Evolutionary conservation across 1,284 basidiomycete species (phyloP), one percentile per base, ranked within the genome.

Genomic region (Chalciporus sp.): DNA sequence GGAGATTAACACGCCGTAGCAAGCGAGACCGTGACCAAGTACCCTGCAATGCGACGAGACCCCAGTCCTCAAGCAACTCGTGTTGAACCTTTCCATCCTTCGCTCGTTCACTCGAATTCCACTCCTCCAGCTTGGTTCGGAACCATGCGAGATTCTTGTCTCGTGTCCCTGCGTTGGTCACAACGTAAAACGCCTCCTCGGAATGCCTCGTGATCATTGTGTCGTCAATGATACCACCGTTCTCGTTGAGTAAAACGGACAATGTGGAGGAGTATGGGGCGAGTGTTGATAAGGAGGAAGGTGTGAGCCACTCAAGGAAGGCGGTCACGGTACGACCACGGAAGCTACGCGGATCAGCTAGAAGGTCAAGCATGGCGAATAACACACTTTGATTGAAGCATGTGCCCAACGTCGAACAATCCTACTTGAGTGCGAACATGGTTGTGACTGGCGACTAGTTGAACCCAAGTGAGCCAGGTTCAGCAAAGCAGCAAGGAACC

Each of bases 331-430:
- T 84, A 28, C 83, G 76, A 3, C 93, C 93, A 35, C 83, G 85
- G 76, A 95, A 93, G 28, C 67, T 68, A 51, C 27, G 48, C 42
- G 40, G 41, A 42, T 35, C 3, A 28, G 23, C 26, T 7, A 26
- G 11, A 27, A 42, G 2, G 2, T 17, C 12, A 40, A 19, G 14
- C 23, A 60, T 88, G 56, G 7, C 49, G 51, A 54, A 55, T 40
- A 31, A 40, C 73, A 37, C 62, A 90, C 89, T 84, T 88, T 53
- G 89, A 87, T 73, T 95, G 93, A 35, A 93, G 90, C 96, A 99
- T 99, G 75, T 99, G 96, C 29, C 94, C 93, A 33, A 99, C 97
- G 69, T 99, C 96, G 71, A 99, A 99, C 27, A 99, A 79, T 1
- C 95, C 95, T 1, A 85, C 92, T 33, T 82, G 83, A 7, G 77